Conservation (phyloP, 139 green algal species). For the Chlamydomonas eustigma region DNA sequence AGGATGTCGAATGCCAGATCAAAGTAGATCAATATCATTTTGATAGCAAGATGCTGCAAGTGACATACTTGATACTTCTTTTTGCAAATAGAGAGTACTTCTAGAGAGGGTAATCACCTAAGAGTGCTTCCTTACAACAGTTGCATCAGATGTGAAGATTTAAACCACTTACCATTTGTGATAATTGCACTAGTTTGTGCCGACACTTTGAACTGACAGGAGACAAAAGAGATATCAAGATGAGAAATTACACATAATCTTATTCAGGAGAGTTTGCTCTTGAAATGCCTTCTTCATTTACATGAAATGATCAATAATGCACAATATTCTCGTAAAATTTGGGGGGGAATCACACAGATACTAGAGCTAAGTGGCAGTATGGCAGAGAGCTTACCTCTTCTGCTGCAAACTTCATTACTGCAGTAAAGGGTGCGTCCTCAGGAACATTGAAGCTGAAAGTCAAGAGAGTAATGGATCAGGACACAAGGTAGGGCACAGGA, state of each 20-base stretch:
- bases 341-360: neutral
- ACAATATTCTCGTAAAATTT: neutral
- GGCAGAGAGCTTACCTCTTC: slow-evolving; percentile 75
- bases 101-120: too few species aligned
- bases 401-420: slow-evolving; percentile 94
- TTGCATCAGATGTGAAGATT: neutral
- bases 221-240: neutral
- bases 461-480: neutral
- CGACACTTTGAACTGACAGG: slow-evolving; percentile 86
- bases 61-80: too few species aligned
- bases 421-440: slow-evolving; percentile 94
- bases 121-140: too few species aligned
- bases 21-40: neutral
- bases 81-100: too few species aligned
- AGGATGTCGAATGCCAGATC: neutral
- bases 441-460: slow-evolving; percentile 84
- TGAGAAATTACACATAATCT: neutral
- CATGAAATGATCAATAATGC: neutral
- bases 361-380: neutral
- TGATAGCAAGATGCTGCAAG: too few species aligned
- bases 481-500: neutral
- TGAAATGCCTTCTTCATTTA: neutral
- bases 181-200: slow-evolving; percentile 91
- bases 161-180: slow-evolving; percentile 75
- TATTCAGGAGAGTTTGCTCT: neutral